Evolutionary conservation across 306 rosid genomes (phyloP), one percentile per base, ranked within the genome.

Genomic region (Cucurbita moschata): DNA sequence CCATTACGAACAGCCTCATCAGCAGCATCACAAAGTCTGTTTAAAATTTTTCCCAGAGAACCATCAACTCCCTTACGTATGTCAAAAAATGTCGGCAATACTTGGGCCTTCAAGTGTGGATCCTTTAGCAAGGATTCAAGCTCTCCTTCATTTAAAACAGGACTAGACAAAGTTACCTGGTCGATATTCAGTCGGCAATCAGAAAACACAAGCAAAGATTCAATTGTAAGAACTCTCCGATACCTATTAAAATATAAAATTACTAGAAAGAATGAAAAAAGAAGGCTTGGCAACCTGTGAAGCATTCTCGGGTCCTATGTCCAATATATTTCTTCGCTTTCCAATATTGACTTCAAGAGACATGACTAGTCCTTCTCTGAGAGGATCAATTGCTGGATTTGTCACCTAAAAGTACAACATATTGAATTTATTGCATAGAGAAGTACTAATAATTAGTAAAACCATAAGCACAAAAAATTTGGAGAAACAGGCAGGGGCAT

Each of bases 1-100:
- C 99, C 97, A 84, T 89, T 94, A 82, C 93, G 88, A 71, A 94
- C 97, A 82, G 99, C 99, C 84, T 87, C 99, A 84, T 94, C 99
- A 77, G 99, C 99, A 82, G 97, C 96, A 78, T 91, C 97, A 72
- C 99, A 94, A 82, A 94, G 99, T 77, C 75, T 86, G 78, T 75
- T 65, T 58, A 94, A 76, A 40, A 79, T 92, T 75, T 85, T 94
- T 81, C 86, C 92, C 87, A 94, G 60, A 78, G 99, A 94, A 84
- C 99, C 95, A 35, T 94, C 97, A 77, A 94, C 71, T 50, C 99
- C 98, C 85, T 89, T 94, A 59, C 81, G 87, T 77, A 94, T 94
- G 72, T 94, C 96, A 72, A 87, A 89, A 84, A 94, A 91, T 62
- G 89, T 87, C 53, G 86, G 96, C 69, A 94, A 83, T 79, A 91